Evolutionary conservation across 2,329 filamentous ascomycete genomes (phyloP).

Genomic region (Fusarium pseudograminearum): DNA sequence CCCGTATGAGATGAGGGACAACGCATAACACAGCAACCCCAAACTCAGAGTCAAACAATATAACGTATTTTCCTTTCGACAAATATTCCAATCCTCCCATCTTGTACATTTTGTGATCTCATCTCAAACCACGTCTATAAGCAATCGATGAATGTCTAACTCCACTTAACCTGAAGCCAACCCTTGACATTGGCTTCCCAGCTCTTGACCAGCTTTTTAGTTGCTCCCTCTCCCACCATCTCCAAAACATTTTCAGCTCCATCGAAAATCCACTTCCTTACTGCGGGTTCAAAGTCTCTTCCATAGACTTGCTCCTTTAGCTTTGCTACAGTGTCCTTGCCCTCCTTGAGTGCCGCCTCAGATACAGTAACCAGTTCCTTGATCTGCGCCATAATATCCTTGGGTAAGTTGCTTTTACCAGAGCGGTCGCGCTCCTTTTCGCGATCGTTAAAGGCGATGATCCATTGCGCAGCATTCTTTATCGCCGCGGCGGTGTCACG

Average conservation of each 20-base stretch:
- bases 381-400: slow-evolving; percentile 52
- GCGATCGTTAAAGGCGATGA: slow-evolving; percentile 53
- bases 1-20: too few species aligned
- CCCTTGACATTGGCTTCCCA: slow-evolving; percentile 53
- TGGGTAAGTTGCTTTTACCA: slow-evolving; percentile 54
- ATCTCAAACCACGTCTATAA: not conserved
- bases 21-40: too few species aligned
- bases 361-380: slow-evolving; percentile 52
- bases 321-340: slow-evolving; percentile 47
- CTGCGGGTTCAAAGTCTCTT: slow-evolving; percentile 44
- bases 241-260: slow-evolving; percentile 38
- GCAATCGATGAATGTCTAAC: slow-evolving; percentile 22
- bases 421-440: slow-evolving; percentile 57
- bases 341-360: slow-evolving; percentile 50
- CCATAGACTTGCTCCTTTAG: slow-evolving; percentile 49
- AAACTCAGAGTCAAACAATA: not conserved
- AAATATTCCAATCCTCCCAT: not conserved
- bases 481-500: slow-evolving; percentile 55
- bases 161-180: slow-evolving; percentile 54
- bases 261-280: slow-evolving; percentile 50
- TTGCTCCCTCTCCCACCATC: slow-evolving; percentile 45
- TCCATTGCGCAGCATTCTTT: slow-evolving; percentile 51
- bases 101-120: not conserved
- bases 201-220: slow-evolving; percentile 50
- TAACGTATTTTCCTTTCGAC: not conserved